Percentiles rank a stretch among this genome's conserved stretches.
Evolutionary conservation across 2,329 filamentous ascomycete genomes (phyloP).

Genomic region (Apiospora phragmitis): DNA sequence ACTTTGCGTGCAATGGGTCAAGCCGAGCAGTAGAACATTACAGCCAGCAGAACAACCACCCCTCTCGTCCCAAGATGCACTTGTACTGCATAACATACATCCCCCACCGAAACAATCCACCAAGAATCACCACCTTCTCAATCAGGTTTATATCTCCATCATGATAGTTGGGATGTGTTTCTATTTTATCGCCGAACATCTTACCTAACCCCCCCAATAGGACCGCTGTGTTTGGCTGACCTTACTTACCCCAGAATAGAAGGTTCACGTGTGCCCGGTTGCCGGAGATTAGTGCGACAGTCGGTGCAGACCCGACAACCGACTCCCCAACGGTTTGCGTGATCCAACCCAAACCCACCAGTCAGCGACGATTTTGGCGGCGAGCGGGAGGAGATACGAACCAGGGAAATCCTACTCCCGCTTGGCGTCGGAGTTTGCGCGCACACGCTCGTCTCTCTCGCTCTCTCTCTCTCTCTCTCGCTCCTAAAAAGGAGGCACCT

Average conservation of each 20-base stretch:
- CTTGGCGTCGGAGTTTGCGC: neutral
- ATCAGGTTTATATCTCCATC: neutral
- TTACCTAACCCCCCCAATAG: neutral
- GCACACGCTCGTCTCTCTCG: neutral
- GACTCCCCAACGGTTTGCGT: neutral
- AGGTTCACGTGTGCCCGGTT: neutral
- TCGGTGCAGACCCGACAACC: neutral
- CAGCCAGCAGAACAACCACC: neutral
- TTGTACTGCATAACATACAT: neutral
- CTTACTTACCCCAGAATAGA: slow-evolving; percentile 1
- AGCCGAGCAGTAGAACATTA: too few species aligned
- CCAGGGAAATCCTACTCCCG: neutral
- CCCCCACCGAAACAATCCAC: neutral
- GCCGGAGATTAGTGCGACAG: slow-evolving; percentile 4
- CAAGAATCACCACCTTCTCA: neutral
- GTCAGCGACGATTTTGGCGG: neutral
- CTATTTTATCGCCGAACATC: neutral
- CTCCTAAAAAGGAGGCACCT: neutral
- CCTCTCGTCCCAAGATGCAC: neutral
- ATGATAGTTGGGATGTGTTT: too few species aligned
- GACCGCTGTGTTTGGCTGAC: too few species aligned
- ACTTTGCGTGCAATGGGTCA: too few species aligned
- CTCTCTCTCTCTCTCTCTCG: neutral
- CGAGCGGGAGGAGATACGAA: neutral
- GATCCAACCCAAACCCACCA: neutral